These are phyloP conservation scores for Papiliotrema laurentii DNA, from an alignment of 1,284 basidiomycete genomes.

Conservation along the genomic window DNA sequence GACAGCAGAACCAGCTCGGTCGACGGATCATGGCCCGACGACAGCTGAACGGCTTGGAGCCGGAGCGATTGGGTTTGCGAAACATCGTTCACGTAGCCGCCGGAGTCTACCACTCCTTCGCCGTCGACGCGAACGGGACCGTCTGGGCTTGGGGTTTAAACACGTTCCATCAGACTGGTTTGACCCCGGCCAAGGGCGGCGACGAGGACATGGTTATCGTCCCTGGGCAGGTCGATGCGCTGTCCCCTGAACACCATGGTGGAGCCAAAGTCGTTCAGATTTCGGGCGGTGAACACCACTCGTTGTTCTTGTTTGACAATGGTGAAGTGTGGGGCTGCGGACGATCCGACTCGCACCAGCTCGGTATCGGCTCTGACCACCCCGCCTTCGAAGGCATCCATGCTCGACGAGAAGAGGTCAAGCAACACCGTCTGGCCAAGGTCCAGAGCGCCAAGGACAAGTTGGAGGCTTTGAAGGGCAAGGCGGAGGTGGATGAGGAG, in stretches of 20 bases:
- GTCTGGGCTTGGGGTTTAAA: conserved; percentile 93
- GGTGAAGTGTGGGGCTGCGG: conserved; percentile 82
- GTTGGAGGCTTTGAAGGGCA: conserved; percentile 20
- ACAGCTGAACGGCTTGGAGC: conserved; percentile 68
- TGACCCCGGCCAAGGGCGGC: conserved; percentile 36
- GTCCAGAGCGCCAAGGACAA: conserved; percentile 24
- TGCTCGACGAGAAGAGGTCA: conserved; percentile 40
- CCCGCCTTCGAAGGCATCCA: conserved; percentile 52
- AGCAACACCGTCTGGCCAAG: conserved; percentile 36
- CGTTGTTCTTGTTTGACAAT: conserved; percentile 75
- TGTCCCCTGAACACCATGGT: conserved; percentile 63
- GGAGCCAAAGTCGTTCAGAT: conserved; percentile 62
- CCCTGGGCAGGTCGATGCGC: conserved; percentile 63
- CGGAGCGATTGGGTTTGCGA: conserved; percentile 71
- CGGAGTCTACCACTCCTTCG: conserved; percentile 82
- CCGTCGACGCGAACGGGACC: conserved; percentile 72
- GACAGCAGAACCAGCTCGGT: conserved; percentile 80
- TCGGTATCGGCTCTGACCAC: conserved; percentile 65
- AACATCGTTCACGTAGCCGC: conserved; percentile 73
- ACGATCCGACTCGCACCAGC: conserved; percentile 69
- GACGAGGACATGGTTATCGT: conserved; percentile 58
- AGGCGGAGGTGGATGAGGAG: conserved; percentile 23
- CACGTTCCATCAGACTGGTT: conserved; percentile 64
- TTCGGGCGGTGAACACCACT: conserved; percentile 70
- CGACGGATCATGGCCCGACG: conserved; percentile 76